phyloP scores from a whole-genome alignment of 2,329 filamentous ascomycete species.

The Cordyceps cateniannulata region DNA sequence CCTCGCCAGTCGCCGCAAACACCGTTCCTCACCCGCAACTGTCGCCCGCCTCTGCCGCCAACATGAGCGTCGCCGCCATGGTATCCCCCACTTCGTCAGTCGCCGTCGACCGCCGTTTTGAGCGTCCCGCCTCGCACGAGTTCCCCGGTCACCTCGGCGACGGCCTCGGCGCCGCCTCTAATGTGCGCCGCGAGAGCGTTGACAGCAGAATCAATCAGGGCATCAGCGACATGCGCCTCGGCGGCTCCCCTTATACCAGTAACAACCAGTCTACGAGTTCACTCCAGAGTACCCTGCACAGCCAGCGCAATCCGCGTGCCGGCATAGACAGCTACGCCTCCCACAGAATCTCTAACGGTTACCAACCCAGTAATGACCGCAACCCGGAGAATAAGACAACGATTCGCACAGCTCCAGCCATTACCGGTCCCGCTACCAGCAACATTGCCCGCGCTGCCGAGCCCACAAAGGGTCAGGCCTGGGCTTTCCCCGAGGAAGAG shows the following conservation, averaged over 20 bases:
- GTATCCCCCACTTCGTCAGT: slow-evolving; percentile 52
- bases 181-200: slow-evolving; percentile 66
- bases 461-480: slow-evolving; percentile 75
- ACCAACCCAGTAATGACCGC: slow-evolving; percentile 53
- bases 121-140: slow-evolving; percentile 33
- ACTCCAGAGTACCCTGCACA: slow-evolving; percentile 63
- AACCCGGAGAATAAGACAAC: slow-evolving; percentile 51
- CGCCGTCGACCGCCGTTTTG: slow-evolving; percentile 36
- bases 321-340: slow-evolving; percentile 46
- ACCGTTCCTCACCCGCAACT: slow-evolving; percentile 47
- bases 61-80: slow-evolving; percentile 62
- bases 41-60: slow-evolving; percentile 48
- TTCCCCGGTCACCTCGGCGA: slow-evolving; percentile 27
- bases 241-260: slow-evolving; percentile 63
- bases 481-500: slow-evolving; percentile 74
- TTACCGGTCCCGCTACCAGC: slow-evolving; percentile 62
- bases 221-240: slow-evolving; percentile 63
- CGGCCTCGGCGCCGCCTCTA: slow-evolving; percentile 34
- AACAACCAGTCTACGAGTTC: slow-evolving; percentile 72
- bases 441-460: slow-evolving; percentile 65
- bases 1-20: slow-evolving; percentile 50
- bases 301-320: slow-evolving; percentile 54
- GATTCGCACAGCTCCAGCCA: slow-evolving; percentile 64
- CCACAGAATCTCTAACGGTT: slow-evolving; percentile 58
- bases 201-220: slow-evolving; percentile 71